phyloP scores from a whole-genome alignment of 2,329 filamentous ascomycete genomes.

The Fusarium bactridioides region DNA sequence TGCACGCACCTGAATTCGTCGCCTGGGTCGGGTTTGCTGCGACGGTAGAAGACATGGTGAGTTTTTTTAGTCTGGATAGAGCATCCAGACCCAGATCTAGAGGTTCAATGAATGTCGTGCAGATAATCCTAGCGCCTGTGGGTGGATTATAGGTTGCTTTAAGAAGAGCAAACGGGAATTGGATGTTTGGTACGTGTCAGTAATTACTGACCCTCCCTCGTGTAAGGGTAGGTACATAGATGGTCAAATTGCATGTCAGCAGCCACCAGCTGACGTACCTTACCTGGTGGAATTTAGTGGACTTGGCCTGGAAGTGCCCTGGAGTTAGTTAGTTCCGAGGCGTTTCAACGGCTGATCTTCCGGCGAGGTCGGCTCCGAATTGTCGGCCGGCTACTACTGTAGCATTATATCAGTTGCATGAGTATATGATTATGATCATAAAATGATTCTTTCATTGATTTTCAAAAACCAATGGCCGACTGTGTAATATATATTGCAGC shows the following conservation, averaged over 20 bases:
- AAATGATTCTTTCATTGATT: not conserved
- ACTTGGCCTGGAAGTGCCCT: conserved; percentile 25
- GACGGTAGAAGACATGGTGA: conserved; percentile 52
- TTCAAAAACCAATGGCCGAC: not conserved
- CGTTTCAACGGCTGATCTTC: conserved; percentile 26
- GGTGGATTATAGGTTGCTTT: conserved; percentile 13
- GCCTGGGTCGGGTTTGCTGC: conserved; percentile 47
- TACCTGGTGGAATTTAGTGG: conserved; percentile 38
- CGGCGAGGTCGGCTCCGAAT: conserved; percentile 15
- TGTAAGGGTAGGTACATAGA: not conserved
- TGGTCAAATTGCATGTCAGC: conserved; percentile 37
- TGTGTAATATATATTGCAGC: not conserved
- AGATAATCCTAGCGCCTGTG: conserved; percentile 18
- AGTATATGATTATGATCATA: not conserved
- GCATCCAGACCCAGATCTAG: conserved; percentile 29
- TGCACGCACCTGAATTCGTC: conserved; percentile 48
- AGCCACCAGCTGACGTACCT: not conserved
- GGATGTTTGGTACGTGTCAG: conserved; percentile 12
- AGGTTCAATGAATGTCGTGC: conserved; percentile 29
- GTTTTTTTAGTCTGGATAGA: conserved; percentile 20
- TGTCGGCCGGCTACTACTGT: conserved; percentile 15
- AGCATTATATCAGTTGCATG: not conserved
- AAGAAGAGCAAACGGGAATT: conserved; percentile 23
- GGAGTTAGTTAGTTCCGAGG: conserved; percentile 16
- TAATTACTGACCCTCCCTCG: conserved; percentile 25